These are phyloP conservation scores for Aspergillus sp. DNA, from an alignment of 2,329 filamentous ascomycete genomes.

Conservation along the genomic window DNA sequence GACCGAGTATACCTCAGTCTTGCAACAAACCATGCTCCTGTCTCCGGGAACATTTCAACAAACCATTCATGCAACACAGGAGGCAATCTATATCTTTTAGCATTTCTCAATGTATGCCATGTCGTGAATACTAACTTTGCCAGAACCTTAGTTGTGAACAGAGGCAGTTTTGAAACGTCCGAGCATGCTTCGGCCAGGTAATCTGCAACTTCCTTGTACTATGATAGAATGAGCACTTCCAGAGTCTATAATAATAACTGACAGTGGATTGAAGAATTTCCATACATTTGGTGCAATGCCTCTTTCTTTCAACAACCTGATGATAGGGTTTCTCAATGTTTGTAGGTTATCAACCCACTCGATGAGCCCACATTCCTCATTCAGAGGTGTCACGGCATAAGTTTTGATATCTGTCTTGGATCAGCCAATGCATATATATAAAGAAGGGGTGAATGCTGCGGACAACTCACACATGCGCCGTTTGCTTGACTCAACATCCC, in stretches of 20 bases:
- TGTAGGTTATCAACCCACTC: slow-evolving; percentile 98
- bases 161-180: slow-evolving; percentile 53
- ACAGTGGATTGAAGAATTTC: not conserved
- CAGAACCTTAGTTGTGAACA: slow-evolving; percentile 64
- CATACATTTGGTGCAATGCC: slow-evolving; percentile 52
- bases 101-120: not conserved
- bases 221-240: slow-evolving; percentile 19
- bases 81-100: slow-evolving; percentile 54
- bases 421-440: slow-evolving; percentile 3
- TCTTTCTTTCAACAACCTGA: slow-evolving; percentile 68
- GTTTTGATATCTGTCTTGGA: slow-evolving; percentile 66
- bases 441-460: not conserved
- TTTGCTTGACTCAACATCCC: slow-evolving; percentile 82
- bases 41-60: slow-evolving; percentile 86
- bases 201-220: slow-evolving; percentile 61
- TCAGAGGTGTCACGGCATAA: slow-evolving; percentile 91
- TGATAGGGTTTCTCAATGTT: slow-evolving; percentile 83
- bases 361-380: slow-evolving; percentile 95
- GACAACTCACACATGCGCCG: slow-evolving; percentile 62
- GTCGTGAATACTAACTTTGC: slow-evolving; percentile 28
- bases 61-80: slow-evolving; percentile 92
- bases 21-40: slow-evolving; percentile 84
- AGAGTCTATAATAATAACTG: not conserved
- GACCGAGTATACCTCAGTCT: slow-evolving; percentile 85
- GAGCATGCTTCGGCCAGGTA: slow-evolving; percentile 60